These are phyloP conservation scores for Sequoiadendron giganteum DNA, from an alignment of 75 land plant species.

Conservation along the genomic window DNA sequence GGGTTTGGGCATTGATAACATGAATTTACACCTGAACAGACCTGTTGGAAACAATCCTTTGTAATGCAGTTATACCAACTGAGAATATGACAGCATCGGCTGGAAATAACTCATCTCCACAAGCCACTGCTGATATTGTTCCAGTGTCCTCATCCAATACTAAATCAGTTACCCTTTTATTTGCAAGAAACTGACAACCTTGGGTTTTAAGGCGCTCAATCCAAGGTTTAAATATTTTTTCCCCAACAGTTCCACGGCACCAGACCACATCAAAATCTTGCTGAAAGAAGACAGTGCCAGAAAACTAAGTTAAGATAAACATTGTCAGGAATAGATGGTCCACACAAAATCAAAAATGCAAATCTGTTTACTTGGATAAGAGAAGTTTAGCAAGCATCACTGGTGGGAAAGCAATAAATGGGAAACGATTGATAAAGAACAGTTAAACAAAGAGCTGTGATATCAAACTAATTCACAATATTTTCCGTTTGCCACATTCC, in stretches of 20 bases:
- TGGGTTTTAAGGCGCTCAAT: slow-evolving; percentile 37
- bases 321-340: neutral
- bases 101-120: slow-evolving; percentile 56
- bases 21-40: slow-evolving; percentile 12
- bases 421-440: neutral
- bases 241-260: slow-evolving; percentile 81
- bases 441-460: neutral
- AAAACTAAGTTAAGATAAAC: neutral
- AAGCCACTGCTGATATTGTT: slow-evolving; percentile 55
- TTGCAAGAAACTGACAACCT: slow-evolving; percentile 53
- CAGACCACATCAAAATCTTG: slow-evolving; percentile 76
- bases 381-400: neutral
- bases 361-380: neutral
- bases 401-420: neutral
- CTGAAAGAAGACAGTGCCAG: slow-evolving; percentile 33
- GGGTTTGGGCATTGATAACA: neutral
- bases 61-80: slow-evolving; percentile 69
- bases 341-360: neutral
- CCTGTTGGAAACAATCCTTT: slow-evolving; percentile 64
- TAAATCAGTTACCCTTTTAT: slow-evolving; percentile 59
- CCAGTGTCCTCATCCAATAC: slow-evolving; percentile 58
- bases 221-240: slow-evolving; percentile 85
- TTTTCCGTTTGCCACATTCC: neutral
- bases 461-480: neutral
- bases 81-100: slow-evolving; percentile 88